Evolutionary conservation across 441 rosid genomes (phyloP).

Genomic region (Adansonia grandidieri): DNA sequence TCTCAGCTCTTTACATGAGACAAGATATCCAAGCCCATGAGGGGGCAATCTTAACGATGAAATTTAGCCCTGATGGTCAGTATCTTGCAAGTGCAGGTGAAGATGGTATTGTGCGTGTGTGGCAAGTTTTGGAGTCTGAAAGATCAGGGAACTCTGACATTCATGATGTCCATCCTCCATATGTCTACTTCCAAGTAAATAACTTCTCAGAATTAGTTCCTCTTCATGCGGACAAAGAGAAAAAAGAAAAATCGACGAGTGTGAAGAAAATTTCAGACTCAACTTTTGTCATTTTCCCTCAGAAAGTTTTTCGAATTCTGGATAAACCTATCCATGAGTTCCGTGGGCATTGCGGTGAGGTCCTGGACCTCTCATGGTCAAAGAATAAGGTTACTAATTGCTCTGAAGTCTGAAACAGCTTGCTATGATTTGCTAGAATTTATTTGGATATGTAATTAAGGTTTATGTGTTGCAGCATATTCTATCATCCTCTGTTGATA

Average conservation of each 20-base stretch:
- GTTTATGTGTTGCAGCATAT: constrained; percentile 38
- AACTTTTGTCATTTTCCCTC: constrained; percentile 51
- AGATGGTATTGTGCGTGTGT: constrained; percentile 48
- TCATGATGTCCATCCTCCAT: constrained; percentile 38
- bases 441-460: constrained; percentile 19
- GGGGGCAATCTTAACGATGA: constrained; percentile 52
- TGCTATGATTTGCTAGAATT: constrained; percentile 2
- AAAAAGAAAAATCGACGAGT: constrained; percentile 35
- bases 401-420: constrained; percentile 21
- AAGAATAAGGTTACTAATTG: constrained; percentile 40
- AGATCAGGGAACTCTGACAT: constrained; percentile 35
- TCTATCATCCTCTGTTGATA: constrained; percentile 53
- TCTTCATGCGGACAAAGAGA: constrained; percentile 39
- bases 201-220: constrained; percentile 43
- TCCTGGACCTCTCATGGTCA: constrained; percentile 56
- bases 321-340: constrained; percentile 53
- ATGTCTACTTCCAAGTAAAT: constrained; percentile 43
- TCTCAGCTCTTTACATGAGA: constrained; percentile 46
- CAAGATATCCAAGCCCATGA: constrained; percentile 52
- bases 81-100: constrained; percentile 58
- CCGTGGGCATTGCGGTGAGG: constrained; percentile 44
- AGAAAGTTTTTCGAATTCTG: constrained; percentile 44
- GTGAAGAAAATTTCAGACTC: constrained; percentile 39
- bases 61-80: constrained; percentile 52
- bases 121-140: constrained; percentile 51